phyloP scores from a whole-genome alignment of 2,329 filamentous ascomycete genomes.

The Coniochaeta sp. region DNA sequence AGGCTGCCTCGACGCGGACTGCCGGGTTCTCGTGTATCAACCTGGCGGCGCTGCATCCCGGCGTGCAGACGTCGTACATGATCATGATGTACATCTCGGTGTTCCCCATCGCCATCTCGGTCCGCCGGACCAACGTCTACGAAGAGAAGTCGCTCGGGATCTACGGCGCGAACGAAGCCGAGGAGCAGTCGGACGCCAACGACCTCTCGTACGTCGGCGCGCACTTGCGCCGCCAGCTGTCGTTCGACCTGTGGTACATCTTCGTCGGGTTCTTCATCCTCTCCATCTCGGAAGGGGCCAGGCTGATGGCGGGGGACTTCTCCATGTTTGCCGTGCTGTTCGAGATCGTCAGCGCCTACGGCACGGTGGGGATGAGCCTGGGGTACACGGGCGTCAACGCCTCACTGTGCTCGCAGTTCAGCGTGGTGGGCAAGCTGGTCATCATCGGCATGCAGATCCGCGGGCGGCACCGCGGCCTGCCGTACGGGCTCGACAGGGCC shows the following conservation, averaged over 20 bases:
- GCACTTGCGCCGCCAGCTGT: slow-evolving; percentile 87
- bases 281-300: slow-evolving; percentile 73
- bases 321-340: slow-evolving; percentile 68
- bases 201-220: slow-evolving; percentile 80
- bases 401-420: slow-evolving; percentile 78
- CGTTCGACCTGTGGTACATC: slow-evolving; percentile 96
- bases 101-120: slow-evolving; percentile 91
- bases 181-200: slow-evolving; percentile 38
- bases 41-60: slow-evolving; percentile 72
- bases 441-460: slow-evolving; percentile 64
- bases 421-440: slow-evolving; percentile 61
- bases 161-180: slow-evolving; percentile 44
- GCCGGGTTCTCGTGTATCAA: slow-evolving; percentile 83
- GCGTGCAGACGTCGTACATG: slow-evolving; percentile 87
- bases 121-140: slow-evolving; percentile 92
- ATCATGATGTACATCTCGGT: slow-evolving; percentile 99
- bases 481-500: slow-evolving; percentile 58
- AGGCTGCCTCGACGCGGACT: slow-evolving; percentile 81
- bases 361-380: slow-evolving; percentile 85
- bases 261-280: slow-evolving; percentile 92
- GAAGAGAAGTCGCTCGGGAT: slow-evolving; percentile 83
- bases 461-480: slow-evolving; percentile 60
- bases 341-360: slow-evolving; percentile 84
- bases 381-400: slow-evolving; percentile 71
- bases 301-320: slow-evolving; percentile 57